Base-by-base conservation (phyloP, 2,329 filamentous ascomycete species). In the Helminthosporium solani region DNA sequence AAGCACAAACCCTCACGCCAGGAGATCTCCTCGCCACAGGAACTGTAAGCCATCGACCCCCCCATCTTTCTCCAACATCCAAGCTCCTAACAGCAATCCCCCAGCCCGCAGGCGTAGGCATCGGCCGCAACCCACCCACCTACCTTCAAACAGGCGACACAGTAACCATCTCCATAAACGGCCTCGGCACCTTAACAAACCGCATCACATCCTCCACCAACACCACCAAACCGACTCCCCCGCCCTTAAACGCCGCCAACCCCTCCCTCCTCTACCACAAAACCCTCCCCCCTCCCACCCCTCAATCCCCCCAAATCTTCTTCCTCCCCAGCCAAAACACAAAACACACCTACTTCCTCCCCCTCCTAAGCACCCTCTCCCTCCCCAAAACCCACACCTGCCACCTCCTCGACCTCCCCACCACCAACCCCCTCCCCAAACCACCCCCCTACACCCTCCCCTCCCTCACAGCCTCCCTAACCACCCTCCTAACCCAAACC, bases 241-340 rank as follows among this genome's bases (percentile, higher is more conserved):
- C n/a, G n/a, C n/a, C n/a, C n/a, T n/a, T n/a, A n/a, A n/a, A n/a
- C n/a, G n/a, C n/a, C n/a, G n/a, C n/a, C n/a, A n/a, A n/a, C n/a
- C n/a, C n/a, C n/a, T n/a, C n/a, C n/a, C 53, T 57, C 0, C 56
- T 78, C 0, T 67, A 73, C 52, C 73, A 75, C 54, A 66, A 68
- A 40, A 55, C 49, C 23, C 27, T 60, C 23, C 9, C 16, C 35
- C 8, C 23, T 6, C 23, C 23, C 23, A 25, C 5, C 6, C 23
- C 5, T 25, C 23, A 25, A 25, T 9, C 23, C 8, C 12, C 60
- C 52, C 11, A 42, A 60, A 2, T 78, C 6, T 61, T 81, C 19
- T 81, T 82, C 50, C 62, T 83, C n/a, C 80, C 82, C 49, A 79
- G 80, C 5, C 68, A 83, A 0, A 79, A 78, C 3, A 75, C 73